Base-by-base conservation (phyloP, 805 yeast genomes). In the Candida manassasensis region DNA sequence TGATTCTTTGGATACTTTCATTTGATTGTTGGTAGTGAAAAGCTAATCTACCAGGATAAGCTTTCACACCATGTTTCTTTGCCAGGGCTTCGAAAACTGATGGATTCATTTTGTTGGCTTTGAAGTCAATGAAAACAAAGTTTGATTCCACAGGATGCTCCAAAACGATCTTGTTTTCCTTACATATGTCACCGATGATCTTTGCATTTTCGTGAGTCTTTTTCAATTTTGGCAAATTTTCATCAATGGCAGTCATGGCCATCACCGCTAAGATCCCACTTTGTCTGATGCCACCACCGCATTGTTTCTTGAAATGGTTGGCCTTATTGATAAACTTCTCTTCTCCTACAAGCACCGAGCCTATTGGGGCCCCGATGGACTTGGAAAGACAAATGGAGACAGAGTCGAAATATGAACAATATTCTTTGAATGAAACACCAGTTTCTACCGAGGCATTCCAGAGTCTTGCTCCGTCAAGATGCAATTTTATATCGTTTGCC, bases 1-100 rank as follows among this genome's bases (percentile, higher is more conserved):
- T 55, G 34, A 66, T 38, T 3, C 42, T 46, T 26, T 52, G 59
- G 13, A 62, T 43, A 29, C 64, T 55, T 32, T 58, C 57, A 7
- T 48, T 51, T 3, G 59, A 47, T 9, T 52, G 48, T 43, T 65
- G 71, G 42, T 49, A 62, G 43, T 64, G 69, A 40, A 62, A 52
- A 4, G 70, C 61, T 2, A 66, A 39, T 46, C 60, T 50, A n/a
- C 45, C 52, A 32, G 89, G 90, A 76, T 75, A 73, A 29, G 83
- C 61, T 48, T 73, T 79, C 39, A 89, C 70, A 32, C 76, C 73
- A 50, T 80, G 67, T 49, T 83, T 75, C 32, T 64, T 56, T 41
- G 81, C 88, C 33, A 40, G 45, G 27, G 44, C 39, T 14, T 36
- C 39, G 13, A 63, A 51, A 21, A 45, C 45, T 7, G 47, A 47